Percentiles rank a stretch among this genome's conserved stretches.
These are phyloP conservation scores for Aspergillus egyptiacus DNA, from an alignment of 495 filamentous ascomycete genomes.

Conservation along the genomic window DNA sequence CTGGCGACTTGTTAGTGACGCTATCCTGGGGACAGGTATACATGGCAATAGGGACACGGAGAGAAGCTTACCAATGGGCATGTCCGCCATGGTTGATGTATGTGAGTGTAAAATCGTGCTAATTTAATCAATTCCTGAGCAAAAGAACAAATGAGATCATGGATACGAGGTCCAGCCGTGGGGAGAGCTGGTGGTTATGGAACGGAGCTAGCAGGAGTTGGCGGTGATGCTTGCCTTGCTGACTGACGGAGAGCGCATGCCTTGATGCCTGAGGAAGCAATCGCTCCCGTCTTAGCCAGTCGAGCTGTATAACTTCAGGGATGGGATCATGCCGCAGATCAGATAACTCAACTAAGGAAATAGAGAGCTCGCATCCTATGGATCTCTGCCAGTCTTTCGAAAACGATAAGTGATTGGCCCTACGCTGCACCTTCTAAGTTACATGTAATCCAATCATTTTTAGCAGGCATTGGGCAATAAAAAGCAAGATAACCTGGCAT, in stretches of 20 bases:
- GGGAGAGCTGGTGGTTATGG: constrained; percentile 13
- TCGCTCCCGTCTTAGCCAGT: too few species aligned
- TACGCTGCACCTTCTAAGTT: too few species aligned
- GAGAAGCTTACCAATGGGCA: constrained; percentile 58
- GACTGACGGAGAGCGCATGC: constrained; percentile 5
- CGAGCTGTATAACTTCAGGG: too few species aligned
- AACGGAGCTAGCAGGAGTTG: constrained; percentile 12
- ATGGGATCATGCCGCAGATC: too few species aligned
- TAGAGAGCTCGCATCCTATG: too few species aligned
- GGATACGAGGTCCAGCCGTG: constrained; percentile 10
- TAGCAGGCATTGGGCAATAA: too few species aligned
- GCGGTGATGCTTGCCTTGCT: constrained; percentile 10
- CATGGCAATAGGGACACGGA: constrained; percentile 11
- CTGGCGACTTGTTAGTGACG: constrained; percentile 44
- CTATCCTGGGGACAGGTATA: constrained; percentile 11
- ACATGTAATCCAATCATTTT: too few species aligned
- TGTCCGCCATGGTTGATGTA: constrained; percentile 55
- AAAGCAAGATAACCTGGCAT: too few species aligned
- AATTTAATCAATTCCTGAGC: constrained; percentile 18
- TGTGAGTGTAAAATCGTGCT: not conserved
- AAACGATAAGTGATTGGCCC: too few species aligned
- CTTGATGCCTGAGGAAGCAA: constrained; percentile 12
- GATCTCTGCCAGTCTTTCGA: too few species aligned
- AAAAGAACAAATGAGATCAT: constrained; percentile 20
- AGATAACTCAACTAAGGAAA: too few species aligned